phyloP scores from a whole-genome alignment of 371 early-diverging fungal species.

The Mucor saturninus region DNA sequence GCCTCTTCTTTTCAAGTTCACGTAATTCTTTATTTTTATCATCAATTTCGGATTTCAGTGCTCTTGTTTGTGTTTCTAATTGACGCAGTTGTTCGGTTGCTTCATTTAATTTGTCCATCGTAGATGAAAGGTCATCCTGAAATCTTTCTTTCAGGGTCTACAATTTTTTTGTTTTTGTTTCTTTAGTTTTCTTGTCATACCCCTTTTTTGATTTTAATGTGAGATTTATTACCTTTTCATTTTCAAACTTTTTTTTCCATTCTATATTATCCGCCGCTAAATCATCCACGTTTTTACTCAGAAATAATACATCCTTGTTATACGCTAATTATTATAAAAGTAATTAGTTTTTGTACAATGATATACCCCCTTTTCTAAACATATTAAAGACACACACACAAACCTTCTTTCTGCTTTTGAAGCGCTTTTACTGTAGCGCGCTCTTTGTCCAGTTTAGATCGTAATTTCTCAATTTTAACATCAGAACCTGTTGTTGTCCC shows the following conservation, averaged over 20 bases:
- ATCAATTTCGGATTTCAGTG: slow-evolving; percentile 19
- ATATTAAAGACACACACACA: background rate
- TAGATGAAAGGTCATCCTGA: slow-evolving; percentile 25
- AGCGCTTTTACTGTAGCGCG: slow-evolving; percentile 42
- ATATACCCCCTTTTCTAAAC: background rate
- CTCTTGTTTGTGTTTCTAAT: slow-evolving; percentile 25
- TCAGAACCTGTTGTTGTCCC: slow-evolving; percentile 5
- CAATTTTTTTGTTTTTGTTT: background rate
- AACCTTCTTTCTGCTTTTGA: slow-evolving; percentile 54
- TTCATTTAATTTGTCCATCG: slow-evolving; percentile 28
- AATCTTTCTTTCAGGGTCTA: slow-evolving; percentile 26
- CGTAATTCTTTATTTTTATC: slow-evolving; percentile 25
- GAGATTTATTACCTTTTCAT: slow-evolving; percentile 31
- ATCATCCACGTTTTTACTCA: slow-evolving; percentile 39
- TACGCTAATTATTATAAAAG: slow-evolving; percentile 26
- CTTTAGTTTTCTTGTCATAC: background rate
- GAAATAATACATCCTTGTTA: slow-evolving; percentile 41
- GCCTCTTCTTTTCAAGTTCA: slow-evolving; percentile 18
- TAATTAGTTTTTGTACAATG: background rate
- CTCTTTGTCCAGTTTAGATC: slow-evolving; percentile 41
- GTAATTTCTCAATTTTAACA: slow-evolving; percentile 21
- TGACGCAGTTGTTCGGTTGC: slow-evolving; percentile 31
- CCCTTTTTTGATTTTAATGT: background rate
- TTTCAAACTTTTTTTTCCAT: slow-evolving; percentile 36
- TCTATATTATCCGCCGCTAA: slow-evolving; percentile 32